Conservation (phyloP, 768 basidiomycete species). For the Harrya chromipes region DNA sequence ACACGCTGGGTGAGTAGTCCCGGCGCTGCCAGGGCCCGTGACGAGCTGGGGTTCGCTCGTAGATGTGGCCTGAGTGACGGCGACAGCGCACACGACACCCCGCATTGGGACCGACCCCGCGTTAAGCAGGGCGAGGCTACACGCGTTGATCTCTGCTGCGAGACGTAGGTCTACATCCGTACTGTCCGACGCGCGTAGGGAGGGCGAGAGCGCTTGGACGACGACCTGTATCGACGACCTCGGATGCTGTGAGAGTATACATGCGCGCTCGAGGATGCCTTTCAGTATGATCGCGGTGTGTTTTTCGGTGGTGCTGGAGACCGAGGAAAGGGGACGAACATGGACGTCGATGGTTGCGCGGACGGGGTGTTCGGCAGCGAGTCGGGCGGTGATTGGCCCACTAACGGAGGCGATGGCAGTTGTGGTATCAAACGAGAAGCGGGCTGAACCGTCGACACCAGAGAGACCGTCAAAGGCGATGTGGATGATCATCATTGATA, state of each 20-base stretch:
- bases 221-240: conserved; percentile 77
- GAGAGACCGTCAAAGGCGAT: conserved; percentile 59
- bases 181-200: neutral
- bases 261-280: conserved; percentile 53
- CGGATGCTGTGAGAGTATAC: conserved; percentile 68
- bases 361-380: conserved; percentile 65
- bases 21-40: conserved; percentile 44
- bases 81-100: conserved; percentile 69
- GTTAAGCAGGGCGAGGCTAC: conserved; percentile 63
- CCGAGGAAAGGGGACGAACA: conserved; percentile 64
- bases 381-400: conserved; percentile 76
- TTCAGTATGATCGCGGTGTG: conserved; percentile 52
- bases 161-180: conserved; percentile 39
- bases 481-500: conserved; percentile 6
- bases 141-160: conserved; percentile 69
- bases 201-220: conserved; percentile 51
- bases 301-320: conserved; percentile 71
- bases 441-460: conserved; percentile 75
- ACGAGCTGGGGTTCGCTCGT: conserved; percentile 32
- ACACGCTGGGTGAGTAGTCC: conserved; percentile 32
- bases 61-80: conserved; percentile 41
- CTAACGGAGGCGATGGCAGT: conserved; percentile 68
- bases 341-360: conserved; percentile 73
- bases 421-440: conserved; percentile 42
- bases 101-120: conserved; percentile 71